These are phyloP conservation scores for Haematococcus lacustris DNA, from an alignment of 139 green algal species.

Conservation along the genomic window DNA sequence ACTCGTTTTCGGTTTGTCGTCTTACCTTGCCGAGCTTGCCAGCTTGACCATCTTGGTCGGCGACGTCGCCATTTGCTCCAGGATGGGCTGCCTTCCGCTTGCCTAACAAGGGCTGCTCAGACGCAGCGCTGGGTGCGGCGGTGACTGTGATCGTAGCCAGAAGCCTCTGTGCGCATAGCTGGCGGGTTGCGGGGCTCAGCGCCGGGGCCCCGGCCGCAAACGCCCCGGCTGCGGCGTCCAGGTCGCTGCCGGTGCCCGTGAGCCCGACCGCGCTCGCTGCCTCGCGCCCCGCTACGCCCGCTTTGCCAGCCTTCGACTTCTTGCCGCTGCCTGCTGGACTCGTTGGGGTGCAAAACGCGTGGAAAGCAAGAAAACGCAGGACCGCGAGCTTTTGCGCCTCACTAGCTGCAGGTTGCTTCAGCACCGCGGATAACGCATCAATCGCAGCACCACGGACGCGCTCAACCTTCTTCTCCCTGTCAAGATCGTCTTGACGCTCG, in stretches of 20 bases:
- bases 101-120: no score
- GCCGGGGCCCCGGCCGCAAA: constrained; percentile 4
- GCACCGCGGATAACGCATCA: constrained; percentile 47
- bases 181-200: constrained; percentile 18
- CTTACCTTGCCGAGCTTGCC: no score
- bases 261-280: constrained; percentile 2
- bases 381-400: constrained; percentile 1
- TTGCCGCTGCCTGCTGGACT: constrained; percentile 11
- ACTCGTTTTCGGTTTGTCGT: no score
- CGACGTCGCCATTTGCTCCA: no score
- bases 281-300: background rate
- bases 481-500: no score
- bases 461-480: background rate
- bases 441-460: constrained; percentile 9
- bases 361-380: constrained; percentile 48
- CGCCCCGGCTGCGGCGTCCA: background rate
- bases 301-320: constrained; percentile 12
- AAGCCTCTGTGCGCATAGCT: constrained; percentile 43
- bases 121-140: no score
- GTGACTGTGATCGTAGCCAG: constrained; percentile 23
- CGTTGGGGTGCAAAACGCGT: constrained; percentile 50
- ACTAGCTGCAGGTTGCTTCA: constrained; percentile 19
- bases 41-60: no score
- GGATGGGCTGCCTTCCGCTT: no score
- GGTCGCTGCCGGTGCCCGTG: background rate